A percentile compares a stretch with the other conserved stretches of the same genome.
phyloP scores from a whole-genome alignment of 108 stramenopile genomes.

The Skeletonema costatum region DNA sequence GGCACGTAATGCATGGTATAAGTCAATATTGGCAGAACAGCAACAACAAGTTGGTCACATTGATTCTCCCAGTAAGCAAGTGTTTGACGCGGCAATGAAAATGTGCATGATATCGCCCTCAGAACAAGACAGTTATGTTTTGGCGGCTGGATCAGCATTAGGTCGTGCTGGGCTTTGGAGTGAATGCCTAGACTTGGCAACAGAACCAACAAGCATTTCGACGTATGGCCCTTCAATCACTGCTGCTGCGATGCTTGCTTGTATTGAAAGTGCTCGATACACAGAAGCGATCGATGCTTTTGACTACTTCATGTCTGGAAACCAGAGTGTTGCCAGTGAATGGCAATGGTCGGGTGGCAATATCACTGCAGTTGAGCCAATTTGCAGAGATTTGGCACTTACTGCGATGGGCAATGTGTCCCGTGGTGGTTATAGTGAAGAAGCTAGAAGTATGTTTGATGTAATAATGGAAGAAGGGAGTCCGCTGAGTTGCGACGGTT shows the following conservation, averaged over 20 bases:
- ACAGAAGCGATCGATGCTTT: constrained; percentile 58
- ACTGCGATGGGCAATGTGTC: constrained; percentile 49
- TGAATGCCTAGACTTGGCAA: constrained; percentile 59
- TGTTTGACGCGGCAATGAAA: constrained; percentile 71
- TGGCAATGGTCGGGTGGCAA: constrained; percentile 81
- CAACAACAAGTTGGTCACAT: neutral
- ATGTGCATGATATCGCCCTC: constrained; percentile 80
- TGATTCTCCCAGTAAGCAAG: constrained; percentile 18
- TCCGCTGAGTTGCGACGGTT: constrained; percentile 59
- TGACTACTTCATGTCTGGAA: constrained; percentile 34
- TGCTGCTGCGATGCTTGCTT: constrained; percentile 71
- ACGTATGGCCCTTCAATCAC: constrained; percentile 48
- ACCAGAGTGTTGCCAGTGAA: constrained; percentile 39
- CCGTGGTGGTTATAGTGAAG: constrained; percentile 19
- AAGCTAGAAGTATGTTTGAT: constrained; percentile 54
- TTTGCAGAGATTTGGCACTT: constrained; percentile 70
- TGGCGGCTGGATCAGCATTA: constrained; percentile 85
- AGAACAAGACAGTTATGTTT: constrained; percentile 66
- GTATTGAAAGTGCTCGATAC: constrained; percentile 48
- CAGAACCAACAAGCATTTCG: constrained; percentile 34
- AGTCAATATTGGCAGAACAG: neutral
- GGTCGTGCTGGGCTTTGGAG: constrained; percentile 75
- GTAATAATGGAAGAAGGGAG: constrained; percentile 52
- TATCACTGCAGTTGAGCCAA: constrained; percentile 53
- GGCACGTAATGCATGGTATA: constrained; percentile 28